Percentiles rank a stretch among this genome's conserved stretches.
These are phyloP conservation scores for Phialophora verrucosa DNA, from an alignment of 2,329 filamentous ascomycete genomes.

Conservation along the genomic window DNA sequence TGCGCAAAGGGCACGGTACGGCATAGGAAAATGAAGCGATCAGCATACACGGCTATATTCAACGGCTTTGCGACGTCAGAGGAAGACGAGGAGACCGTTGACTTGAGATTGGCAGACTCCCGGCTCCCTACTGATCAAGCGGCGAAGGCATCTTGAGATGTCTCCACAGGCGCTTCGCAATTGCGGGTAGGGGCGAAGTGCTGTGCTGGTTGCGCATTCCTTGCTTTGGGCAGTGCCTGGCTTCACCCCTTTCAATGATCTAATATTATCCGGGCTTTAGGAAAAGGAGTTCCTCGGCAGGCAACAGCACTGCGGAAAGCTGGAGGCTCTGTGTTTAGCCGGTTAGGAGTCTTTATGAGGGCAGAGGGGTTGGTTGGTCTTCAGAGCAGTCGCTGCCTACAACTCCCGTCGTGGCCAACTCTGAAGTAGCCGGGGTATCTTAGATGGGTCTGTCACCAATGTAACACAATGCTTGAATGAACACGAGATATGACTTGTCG, in stretches of 20 bases:
- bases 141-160: neutral
- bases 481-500: neutral
- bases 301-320: neutral
- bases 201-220: neutral
- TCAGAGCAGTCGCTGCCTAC: neutral
- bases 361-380: neutral
- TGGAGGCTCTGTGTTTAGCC: neutral
- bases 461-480: neutral
- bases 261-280: neutral
- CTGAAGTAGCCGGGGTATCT: neutral
- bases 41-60: neutral
- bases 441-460: neutral
- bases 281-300: neutral
- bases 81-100: neutral
- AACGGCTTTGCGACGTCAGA: neutral
- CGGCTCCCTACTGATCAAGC: neutral
- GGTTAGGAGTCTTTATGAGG: neutral
- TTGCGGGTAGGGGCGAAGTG: neutral
- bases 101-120: too few species aligned
- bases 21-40: too few species aligned
- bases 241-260: neutral
- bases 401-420: neutral
- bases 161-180: neutral
- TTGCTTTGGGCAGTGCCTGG: neutral
- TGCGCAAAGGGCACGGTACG: neutral